These are phyloP conservation scores for Talaromyces sp. DNA, from an alignment of 2,329 filamentous ascomycete genomes.

Conservation along the genomic window DNA sequence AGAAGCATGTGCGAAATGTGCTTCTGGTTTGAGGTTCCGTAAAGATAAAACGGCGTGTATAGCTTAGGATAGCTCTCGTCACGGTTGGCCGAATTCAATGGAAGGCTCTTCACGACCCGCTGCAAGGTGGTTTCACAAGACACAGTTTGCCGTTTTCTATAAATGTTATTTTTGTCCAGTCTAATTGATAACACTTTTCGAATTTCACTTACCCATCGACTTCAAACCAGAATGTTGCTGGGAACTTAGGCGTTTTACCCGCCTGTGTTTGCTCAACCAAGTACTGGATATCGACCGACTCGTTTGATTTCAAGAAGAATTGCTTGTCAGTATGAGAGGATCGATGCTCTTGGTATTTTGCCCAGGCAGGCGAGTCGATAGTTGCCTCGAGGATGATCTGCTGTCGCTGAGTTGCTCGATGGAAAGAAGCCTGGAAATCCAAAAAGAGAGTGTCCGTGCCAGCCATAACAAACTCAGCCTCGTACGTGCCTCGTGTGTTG, in stretches of 20 bases:
- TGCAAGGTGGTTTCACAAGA: background rate
- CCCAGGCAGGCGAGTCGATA: background rate
- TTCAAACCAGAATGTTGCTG: background rate
- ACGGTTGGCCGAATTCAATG: background rate
- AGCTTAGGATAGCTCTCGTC: background rate
- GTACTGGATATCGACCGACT: background rate
- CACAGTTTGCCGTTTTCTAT: background rate
- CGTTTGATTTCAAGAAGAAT: background rate
- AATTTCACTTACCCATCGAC: background rate
- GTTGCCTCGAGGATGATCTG: background rate
- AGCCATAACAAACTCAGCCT: background rate
- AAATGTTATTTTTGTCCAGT: no score
- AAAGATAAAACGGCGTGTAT: background rate
- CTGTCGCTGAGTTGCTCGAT: background rate
- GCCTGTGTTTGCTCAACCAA: background rate
- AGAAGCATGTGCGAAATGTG: background rate
- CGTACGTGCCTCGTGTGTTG: background rate
- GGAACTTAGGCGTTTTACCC: background rate
- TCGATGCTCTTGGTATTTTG: background rate
- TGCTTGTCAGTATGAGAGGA: background rate
- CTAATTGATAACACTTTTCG: no score
- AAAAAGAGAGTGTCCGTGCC: background rate
- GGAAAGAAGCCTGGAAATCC: background rate
- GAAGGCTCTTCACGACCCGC: background rate
- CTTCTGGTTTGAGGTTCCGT: background rate